phyloP scores from a whole-genome alignment of 352 stramenopile species.

The Globisporangium uncinulatum region DNA sequence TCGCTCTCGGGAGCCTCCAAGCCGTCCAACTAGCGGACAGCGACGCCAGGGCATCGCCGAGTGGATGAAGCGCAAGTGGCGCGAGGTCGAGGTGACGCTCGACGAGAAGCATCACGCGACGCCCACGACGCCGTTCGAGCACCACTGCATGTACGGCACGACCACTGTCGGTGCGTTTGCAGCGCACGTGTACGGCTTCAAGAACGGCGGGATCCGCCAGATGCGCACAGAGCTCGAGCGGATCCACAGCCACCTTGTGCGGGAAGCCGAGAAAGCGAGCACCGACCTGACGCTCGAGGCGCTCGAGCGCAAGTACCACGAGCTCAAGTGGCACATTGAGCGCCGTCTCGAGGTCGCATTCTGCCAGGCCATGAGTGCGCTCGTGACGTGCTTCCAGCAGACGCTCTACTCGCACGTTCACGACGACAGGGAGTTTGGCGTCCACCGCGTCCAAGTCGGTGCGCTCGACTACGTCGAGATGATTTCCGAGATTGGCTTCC shows the following conservation, averaged over 20 bases:
- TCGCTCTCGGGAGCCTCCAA: background rate
- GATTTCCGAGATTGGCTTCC: slow-evolving; percentile 57
- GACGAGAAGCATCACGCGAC: slow-evolving; percentile 2
- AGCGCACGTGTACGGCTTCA: slow-evolving; percentile 81
- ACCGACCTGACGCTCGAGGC: slow-evolving; percentile 72
- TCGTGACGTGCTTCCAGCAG: slow-evolving; percentile 85
- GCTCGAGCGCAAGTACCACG: slow-evolving; percentile 70
- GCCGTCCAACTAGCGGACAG: slow-evolving; percentile 7
- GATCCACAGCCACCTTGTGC: slow-evolving; percentile 36
- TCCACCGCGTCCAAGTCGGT: slow-evolving; percentile 24
- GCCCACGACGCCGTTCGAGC: slow-evolving; percentile 31
- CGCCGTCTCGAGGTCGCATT: slow-evolving; percentile 80
- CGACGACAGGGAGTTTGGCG: slow-evolving; percentile 30
- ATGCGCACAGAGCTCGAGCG: slow-evolving; percentile 62
- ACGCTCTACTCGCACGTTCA: slow-evolving; percentile 77
- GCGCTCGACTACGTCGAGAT: slow-evolving; percentile 72
- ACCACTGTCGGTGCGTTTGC: slow-evolving; percentile 80
- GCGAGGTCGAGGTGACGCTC: slow-evolving; percentile 8
- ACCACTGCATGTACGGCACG: slow-evolving; percentile 69
- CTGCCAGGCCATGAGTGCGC: slow-evolving; percentile 70
- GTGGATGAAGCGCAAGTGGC: slow-evolving; percentile 19
- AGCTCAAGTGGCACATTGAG: slow-evolving; percentile 82
- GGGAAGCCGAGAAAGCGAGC: slow-evolving; percentile 43
- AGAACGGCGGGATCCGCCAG: slow-evolving; percentile 67
- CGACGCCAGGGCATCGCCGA: slow-evolving; percentile 7